Evolutionary conservation across 1,139 yeast genomes (phyloP).

Genomic region (Sugiyamaella castrensis): DNA sequence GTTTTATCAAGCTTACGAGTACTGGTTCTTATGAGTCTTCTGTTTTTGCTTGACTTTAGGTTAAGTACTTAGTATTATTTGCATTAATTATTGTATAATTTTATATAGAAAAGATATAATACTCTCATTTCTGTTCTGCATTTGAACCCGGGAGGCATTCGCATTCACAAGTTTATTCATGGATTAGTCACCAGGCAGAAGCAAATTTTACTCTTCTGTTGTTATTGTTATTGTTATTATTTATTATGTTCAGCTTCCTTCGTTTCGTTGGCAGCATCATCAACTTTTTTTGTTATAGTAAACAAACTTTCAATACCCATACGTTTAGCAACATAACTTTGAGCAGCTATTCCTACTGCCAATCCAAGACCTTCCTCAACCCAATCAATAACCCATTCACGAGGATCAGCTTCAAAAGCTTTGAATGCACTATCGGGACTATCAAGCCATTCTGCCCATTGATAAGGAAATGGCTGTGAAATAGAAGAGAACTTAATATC

Average conservation of each 20-base stretch:
- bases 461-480: slow-evolving; percentile 85
- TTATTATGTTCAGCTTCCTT: too few species aligned
- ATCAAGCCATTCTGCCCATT: slow-evolving; percentile 87
- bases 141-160: too few species aligned
- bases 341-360: slow-evolving; percentile 83
- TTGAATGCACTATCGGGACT: slow-evolving; percentile 27
- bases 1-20: slow-evolving; percentile 18
- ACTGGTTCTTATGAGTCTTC: slow-evolving; percentile 20
- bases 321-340: slow-evolving; percentile 82
- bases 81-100: too few species aligned
- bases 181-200: too few species aligned
- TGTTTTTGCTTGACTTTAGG: slow-evolving; percentile 17
- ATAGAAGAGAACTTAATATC: slow-evolving; percentile 67
- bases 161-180: too few species aligned
- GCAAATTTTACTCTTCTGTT: too few species aligned
- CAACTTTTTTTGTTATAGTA: slow-evolving; percentile 9
- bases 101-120: slow-evolving; percentile 1
- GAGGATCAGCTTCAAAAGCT: slow-evolving; percentile 68
- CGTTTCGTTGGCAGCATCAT: not conserved
- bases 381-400: slow-evolving; percentile 97
- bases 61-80: not conserved
- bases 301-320: slow-evolving; percentile 57
- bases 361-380: slow-evolving; percentile 76
- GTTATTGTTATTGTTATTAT: too few species aligned
- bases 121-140: not conserved